Evolutionary conservation across 23 red algal genomes (phyloP), one percentile per base, ranked within the genome.

Genomic region (Porphyridium purpureum): DNA sequence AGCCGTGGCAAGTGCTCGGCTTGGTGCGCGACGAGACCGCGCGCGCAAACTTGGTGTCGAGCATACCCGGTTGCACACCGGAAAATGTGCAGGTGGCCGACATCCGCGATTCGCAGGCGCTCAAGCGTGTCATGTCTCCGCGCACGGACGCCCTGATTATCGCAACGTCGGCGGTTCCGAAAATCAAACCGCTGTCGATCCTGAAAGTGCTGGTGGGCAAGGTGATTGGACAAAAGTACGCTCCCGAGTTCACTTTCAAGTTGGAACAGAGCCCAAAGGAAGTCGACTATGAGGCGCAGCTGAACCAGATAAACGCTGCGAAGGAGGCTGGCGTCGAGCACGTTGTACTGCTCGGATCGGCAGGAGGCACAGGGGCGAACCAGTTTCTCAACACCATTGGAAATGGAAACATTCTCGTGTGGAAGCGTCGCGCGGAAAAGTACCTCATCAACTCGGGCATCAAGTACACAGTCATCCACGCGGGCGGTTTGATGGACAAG

Each of bases 371-470:
- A 8, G 59, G 64, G 5, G 67, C 69, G 2, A 57, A 54, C 52
- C 67, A 88, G 27, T 57, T 55, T n/a, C 55, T 88, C 44, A 88
- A 88, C 58, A 50, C 53, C 9, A 7, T 88, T 7, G 82, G 82
- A 7, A 79, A 79, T 51, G 73, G 73, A 27, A 88, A 88, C 44
- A 88, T 88, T 25, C 70, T 88, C 19, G 32, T 49, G 14, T 77
- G 69, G 48, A 88, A 88, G 34, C 66, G 74, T 30, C 57, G 70
- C 22, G 61, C 70, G 2, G 82, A 88, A 31, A 33, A 77, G 29
- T 77, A 88, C 44, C 70, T 88, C 4, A 70, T 88, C 4, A 67
- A 62, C 29, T 52, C 36, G 24, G 82, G 71, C 32, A 32, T 88
- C 27, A 17, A 62, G 3, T 88, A 77, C 44, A 88, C 82, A 29